Evolutionary conservation across 2,329 filamentous ascomycete species (phyloP).

Genomic region (Magnaporthales sp.): DNA sequence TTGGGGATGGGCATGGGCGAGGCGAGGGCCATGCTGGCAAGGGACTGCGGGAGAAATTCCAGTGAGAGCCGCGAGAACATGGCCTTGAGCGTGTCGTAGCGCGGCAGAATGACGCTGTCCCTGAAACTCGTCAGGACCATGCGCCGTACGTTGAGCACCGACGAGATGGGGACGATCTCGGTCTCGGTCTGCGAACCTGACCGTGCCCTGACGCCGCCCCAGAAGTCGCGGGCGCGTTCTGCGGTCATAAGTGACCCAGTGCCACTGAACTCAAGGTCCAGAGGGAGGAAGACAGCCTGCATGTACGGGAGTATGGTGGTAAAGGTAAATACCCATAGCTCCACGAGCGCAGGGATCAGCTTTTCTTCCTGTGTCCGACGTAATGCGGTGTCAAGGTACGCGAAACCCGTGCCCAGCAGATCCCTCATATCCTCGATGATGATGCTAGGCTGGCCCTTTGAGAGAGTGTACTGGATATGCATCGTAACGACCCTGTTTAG

Average conservation of each 20-base stretch:
- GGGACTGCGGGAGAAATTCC: conserved; percentile 57
- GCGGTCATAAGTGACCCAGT: conserved; percentile 68
- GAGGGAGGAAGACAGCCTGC: conserved; percentile 85
- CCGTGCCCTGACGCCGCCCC: conserved; percentile 57
- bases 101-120: conserved; percentile 78
- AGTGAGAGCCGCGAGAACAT: conserved; percentile 86
- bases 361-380: conserved; percentile 73
- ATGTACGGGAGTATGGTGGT: conserved; percentile 86
- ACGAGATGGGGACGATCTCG: conserved; percentile 37
- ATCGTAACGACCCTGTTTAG: conserved; percentile 73
- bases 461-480: conserved; percentile 70
- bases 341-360: conserved; percentile 82
- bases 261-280: conserved; percentile 90
- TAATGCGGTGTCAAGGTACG: conserved; percentile 75
- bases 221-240: conserved; percentile 81
- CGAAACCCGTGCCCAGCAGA: conserved; percentile 72
- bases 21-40: conserved; percentile 41
- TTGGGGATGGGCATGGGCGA: conserved; percentile 42
- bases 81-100: conserved; percentile 79
- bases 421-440: conserved; percentile 72
- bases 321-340: conserved; percentile 91
- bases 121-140: conserved; percentile 83
- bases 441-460: conserved; percentile 59
- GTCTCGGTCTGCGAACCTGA: conserved; percentile 19
- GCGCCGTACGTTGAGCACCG: conserved; percentile 73